Percentiles rank a stretch among this genome's conserved stretches.
Conservation (phyloP, 371 early-diverging fungal species). For the Rhizopus stolonifer region DNA sequence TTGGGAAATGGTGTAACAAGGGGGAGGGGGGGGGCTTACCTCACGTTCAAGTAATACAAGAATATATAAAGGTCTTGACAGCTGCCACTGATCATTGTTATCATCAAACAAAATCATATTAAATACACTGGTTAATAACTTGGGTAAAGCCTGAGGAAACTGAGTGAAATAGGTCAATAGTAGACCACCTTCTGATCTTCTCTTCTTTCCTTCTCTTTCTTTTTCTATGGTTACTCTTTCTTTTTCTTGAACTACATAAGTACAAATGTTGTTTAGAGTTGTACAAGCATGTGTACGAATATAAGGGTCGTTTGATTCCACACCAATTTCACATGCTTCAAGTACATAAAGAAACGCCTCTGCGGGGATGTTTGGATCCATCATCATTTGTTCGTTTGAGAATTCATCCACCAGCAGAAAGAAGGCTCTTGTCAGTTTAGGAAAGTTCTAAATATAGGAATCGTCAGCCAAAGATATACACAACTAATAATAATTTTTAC, state of each 20-base stretch:
- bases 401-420: conserved; percentile 62
- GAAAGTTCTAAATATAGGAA: conserved; percentile 50
- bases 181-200: conserved; percentile 22
- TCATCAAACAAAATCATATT: conserved; percentile 77
- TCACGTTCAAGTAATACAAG: conserved; percentile 73
- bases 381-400: conserved; percentile 59
- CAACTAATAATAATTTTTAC: conserved; percentile 23
- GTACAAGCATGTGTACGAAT: conserved; percentile 68
- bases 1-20: neutral
- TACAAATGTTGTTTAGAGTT: conserved; percentile 66
- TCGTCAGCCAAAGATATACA: neutral
- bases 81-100: conserved; percentile 75
- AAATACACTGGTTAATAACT: conserved; percentile 61
- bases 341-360: conserved; percentile 56
- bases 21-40: conserved; percentile 46
- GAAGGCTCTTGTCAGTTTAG: conserved; percentile 58
- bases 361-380: conserved; percentile 47
- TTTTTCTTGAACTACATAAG: conserved; percentile 62
- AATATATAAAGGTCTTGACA: conserved; percentile 78
- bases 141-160: conserved; percentile 54
- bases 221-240: conserved; percentile 26
- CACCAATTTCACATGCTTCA: conserved; percentile 53
- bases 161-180: conserved; percentile 49
- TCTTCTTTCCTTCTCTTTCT: conserved; percentile 6
- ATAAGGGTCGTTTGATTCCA: conserved; percentile 41